phyloP scores from a whole-genome alignment of 225 moss, liverwort and hornwort genomes.

The Marchantia paleacea region DNA sequence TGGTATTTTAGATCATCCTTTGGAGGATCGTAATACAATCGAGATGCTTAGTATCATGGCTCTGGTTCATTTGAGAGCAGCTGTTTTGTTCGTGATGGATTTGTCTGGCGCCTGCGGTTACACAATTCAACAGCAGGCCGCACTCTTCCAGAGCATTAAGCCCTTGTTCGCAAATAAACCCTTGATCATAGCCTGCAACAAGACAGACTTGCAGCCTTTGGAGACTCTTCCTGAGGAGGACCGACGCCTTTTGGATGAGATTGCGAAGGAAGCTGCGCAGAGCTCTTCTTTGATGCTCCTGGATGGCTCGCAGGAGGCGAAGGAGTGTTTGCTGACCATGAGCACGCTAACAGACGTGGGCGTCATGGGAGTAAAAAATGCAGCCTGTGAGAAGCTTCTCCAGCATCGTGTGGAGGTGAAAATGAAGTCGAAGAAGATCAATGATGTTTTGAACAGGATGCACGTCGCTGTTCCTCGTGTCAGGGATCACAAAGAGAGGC shows the following conservation, averaged over 20 bases:
- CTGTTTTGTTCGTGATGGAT: conserved; percentile 90
- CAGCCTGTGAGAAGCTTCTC: conserved; percentile 83
- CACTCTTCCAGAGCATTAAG: conserved; percentile 83
- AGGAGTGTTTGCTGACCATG: conserved; percentile 83
- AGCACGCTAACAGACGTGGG: conserved; percentile 97
- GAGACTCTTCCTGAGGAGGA: conserved; percentile 91
- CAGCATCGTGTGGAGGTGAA: conserved; percentile 99
- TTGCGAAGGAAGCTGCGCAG: conserved; percentile 84
- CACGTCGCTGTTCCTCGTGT: conserved; percentile 79
- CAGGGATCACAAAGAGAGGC: conserved; percentile 82
- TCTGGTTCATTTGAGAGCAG: conserved; percentile 79
- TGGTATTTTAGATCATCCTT: conserved; percentile 93
- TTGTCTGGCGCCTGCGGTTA: conserved; percentile 92
- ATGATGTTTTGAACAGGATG: conserved; percentile 81
- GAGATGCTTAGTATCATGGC: conserved; percentile 97
- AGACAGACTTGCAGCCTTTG: conserved; percentile 83
- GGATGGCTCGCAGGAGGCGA: conserved; percentile 65
- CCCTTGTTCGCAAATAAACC: conserved; percentile 91
- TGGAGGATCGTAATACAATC: conserved; percentile 93
- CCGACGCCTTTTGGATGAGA: conserved; percentile 58
- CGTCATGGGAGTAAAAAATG: conserved; percentile 80
- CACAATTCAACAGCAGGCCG: conserved; percentile 80
- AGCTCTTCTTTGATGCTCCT: conserved; percentile 73
- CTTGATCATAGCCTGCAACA: conserved; percentile 91
- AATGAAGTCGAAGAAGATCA: conserved; percentile 98